A percentile compares a stretch with the other conserved stretches of the same genome.
phyloP scores from a whole-genome alignment of 2,329 filamentous ascomycete species.

The Daldinia eschscholtzii region DNA sequence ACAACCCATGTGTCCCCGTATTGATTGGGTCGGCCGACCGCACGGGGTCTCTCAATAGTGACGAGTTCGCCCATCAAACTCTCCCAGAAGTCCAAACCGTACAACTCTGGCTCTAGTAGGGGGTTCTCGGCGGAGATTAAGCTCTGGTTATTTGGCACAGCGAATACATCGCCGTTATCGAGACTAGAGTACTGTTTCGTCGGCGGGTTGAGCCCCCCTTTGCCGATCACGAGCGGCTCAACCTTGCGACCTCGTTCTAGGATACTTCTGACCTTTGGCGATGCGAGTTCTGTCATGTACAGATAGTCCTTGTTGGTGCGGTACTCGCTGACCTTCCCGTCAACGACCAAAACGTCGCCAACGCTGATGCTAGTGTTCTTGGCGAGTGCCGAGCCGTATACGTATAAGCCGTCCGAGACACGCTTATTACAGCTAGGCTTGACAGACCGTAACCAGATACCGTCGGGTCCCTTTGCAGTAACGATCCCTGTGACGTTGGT shows the following conservation, averaged over 20 bases:
- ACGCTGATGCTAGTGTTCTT: slow-evolving; percentile 63
- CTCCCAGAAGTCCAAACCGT: slow-evolving; percentile 82
- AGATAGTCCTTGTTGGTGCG: slow-evolving; percentile 69
- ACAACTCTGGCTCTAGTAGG: slow-evolving; percentile 68
- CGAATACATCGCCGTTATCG: slow-evolving; percentile 75
- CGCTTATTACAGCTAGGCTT: slow-evolving; percentile 65
- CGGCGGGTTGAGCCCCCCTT: slow-evolving; percentile 68
- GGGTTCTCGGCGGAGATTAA: slow-evolving; percentile 72
- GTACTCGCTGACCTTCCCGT: slow-evolving; percentile 70
- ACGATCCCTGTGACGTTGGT: slow-evolving; percentile 72
- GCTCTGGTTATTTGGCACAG: slow-evolving; percentile 71
- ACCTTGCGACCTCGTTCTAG: slow-evolving; percentile 67
- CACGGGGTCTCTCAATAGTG: slow-evolving; percentile 68
- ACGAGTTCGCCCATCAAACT: slow-evolving; percentile 76
- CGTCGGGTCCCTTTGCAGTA: slow-evolving; percentile 71
- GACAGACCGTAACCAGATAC: slow-evolving; percentile 74
- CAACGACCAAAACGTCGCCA: slow-evolving; percentile 72
- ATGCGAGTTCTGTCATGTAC: slow-evolving; percentile 73
- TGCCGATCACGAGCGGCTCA: slow-evolving; percentile 70
- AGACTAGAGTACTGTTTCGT: slow-evolving; percentile 71
- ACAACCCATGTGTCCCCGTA: slow-evolving; percentile 78
- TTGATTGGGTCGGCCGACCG: slow-evolving; percentile 70
- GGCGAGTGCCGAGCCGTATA: slow-evolving; percentile 67
- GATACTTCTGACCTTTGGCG: slow-evolving; percentile 65
- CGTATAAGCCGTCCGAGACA: slow-evolving; percentile 75